Evolutionary conservation across 768 basidiomycete genomes (phyloP).

Genomic region (Boletellus sp.): DNA sequence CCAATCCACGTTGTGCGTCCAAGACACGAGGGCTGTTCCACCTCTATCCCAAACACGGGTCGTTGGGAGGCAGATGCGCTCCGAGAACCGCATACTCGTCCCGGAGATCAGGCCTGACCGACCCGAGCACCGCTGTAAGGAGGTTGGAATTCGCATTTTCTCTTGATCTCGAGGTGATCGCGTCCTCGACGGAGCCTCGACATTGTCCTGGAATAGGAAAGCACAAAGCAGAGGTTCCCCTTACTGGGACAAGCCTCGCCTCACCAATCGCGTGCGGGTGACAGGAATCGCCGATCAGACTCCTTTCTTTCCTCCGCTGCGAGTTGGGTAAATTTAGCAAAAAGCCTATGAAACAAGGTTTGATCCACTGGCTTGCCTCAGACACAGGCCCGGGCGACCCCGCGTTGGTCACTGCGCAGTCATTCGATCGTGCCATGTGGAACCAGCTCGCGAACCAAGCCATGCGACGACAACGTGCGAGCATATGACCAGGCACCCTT

Average conservation of each 20-base stretch:
- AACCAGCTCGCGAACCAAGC: background rate
- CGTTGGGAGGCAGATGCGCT: conserved; percentile 9
- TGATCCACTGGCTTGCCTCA: conserved; percentile 11
- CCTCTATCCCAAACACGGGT: conserved; percentile 14
- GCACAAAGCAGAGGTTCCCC: conserved; percentile 7
- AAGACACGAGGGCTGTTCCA: background rate
- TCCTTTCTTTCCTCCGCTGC: background rate
- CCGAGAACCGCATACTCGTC: conserved; percentile 16
- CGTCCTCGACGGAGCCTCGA: conserved; percentile 21
- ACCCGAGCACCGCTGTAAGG: background rate
- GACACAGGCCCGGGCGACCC: conserved; percentile 1
- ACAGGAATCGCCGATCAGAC: conserved; percentile 8
- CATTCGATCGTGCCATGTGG: conserved; percentile 8
- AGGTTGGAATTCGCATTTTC: conserved; percentile 14
- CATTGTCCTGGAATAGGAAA: conserved; percentile 10
- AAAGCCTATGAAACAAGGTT: conserved; percentile 1
- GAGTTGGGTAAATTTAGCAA: background rate
- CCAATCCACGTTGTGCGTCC: conserved; percentile 19
- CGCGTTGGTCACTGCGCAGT: conserved; percentile 13
- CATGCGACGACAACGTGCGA: conserved; percentile 20
- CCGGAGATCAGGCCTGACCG: conserved; percentile 6
- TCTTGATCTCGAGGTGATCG: conserved; percentile 10
- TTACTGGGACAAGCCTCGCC: conserved; percentile 9
- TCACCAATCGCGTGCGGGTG: conserved; percentile 22
- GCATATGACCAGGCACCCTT: conserved; percentile 15